A percentile compares a stretch with the other conserved stretches of the same genome.
These are phyloP conservation scores for Claviceps quebecensis DNA, from an alignment of 2,329 filamentous ascomycete species.

Conservation along the genomic window DNA sequence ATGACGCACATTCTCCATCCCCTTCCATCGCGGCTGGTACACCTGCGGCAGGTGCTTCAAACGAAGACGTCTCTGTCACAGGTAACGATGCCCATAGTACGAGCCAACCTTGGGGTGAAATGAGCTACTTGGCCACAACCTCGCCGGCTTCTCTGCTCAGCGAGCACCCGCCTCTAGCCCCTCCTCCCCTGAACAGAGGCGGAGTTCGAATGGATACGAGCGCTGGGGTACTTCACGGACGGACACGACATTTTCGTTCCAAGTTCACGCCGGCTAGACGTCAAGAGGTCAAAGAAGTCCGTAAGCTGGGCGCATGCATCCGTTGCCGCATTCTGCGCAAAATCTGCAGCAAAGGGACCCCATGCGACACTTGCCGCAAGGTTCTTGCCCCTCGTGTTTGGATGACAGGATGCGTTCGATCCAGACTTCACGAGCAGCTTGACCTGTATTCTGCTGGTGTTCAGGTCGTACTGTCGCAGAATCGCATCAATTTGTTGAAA, in stretches of 20 bases:
- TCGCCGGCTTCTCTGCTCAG: conserved; percentile 18
- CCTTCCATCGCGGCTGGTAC: conserved; percentile 11
- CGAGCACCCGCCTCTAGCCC: conserved; percentile 18
- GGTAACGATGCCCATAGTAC: conserved; percentile 11
- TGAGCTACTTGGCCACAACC: conserved; percentile 31
- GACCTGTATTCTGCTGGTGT: conserved; percentile 51
- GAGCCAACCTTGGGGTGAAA: conserved; percentile 37
- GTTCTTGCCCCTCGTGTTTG: conserved; percentile 51
- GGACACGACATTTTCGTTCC: conserved; percentile 39
- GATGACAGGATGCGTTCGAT: conserved; percentile 49
- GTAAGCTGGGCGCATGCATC: conserved; percentile 51
- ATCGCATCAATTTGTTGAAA: conserved; percentile 42
- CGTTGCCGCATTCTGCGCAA: conserved; percentile 52
- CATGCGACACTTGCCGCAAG: conserved; percentile 49
- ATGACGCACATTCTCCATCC: conserved; percentile 17
- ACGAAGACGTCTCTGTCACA: conserved; percentile 9
- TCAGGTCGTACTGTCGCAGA: conserved; percentile 47
- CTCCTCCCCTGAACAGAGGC: conserved; percentile 22
- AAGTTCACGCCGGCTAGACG: conserved; percentile 44
- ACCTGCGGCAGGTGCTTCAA: conserved; percentile 10
- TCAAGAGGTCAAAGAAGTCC: conserved; percentile 50
- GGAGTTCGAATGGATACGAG: conserved; percentile 40
- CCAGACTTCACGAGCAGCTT: conserved; percentile 45
- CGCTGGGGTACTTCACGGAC: conserved; percentile 29
- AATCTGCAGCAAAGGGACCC: conserved; percentile 49